Evolutionary conservation across 176 grass and related monocot species (phyloP).

Genomic region (barley (Hordeum vulgare)): DNA sequence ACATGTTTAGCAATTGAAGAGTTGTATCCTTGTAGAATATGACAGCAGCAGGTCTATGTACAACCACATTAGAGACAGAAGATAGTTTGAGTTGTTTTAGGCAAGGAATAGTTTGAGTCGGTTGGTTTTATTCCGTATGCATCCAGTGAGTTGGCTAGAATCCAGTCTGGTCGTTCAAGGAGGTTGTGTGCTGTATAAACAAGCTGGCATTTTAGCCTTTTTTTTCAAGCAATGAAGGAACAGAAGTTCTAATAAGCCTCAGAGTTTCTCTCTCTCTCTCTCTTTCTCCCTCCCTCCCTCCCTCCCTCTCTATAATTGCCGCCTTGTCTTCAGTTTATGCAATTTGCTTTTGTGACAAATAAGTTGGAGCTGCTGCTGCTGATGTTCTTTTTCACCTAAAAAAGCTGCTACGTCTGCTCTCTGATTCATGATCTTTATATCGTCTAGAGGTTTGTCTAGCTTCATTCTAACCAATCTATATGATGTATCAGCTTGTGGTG

Average conservation of each 20-base stretch:
- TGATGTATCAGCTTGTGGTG: conserved; percentile 43
- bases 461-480: conserved; percentile 1
- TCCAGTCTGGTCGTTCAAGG: not conserved
- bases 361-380: not conserved
- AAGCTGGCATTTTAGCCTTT: not conserved
- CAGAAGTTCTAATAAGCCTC: not conserved
- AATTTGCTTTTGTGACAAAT: not conserved
- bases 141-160: not conserved
- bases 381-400: not conserved
- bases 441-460: not conserved
- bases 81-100: not conserved
- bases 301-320: too few species aligned
- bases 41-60: not conserved
- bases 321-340: not conserved
- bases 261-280: not conserved
- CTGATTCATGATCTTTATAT: not conserved
- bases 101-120: not conserved
- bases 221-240: not conserved
- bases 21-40: not conserved
- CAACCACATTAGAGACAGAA: not conserved
- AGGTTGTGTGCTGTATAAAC: not conserved
- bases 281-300: too few species aligned
- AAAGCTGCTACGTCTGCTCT: not conserved
- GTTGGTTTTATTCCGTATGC: not conserved
- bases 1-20: not conserved